Evolutionary conservation across 192 early-diverging fungal genomes (phyloP).

Genomic region (Piromyces finnis): DNA sequence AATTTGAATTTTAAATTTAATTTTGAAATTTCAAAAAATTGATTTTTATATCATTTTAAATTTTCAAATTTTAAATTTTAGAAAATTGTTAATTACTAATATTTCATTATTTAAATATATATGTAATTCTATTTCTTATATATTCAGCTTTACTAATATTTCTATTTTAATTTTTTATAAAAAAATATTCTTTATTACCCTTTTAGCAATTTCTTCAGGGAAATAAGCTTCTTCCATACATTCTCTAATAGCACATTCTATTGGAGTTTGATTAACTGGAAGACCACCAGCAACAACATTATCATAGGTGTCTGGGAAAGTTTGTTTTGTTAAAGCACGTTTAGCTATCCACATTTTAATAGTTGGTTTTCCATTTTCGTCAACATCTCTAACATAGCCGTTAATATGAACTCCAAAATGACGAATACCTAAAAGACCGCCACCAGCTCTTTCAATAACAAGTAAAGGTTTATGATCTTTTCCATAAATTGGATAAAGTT

Average conservation of each 20-base stretch:
- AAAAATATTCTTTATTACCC: neutral
- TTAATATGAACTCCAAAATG: constrained; percentile 85
- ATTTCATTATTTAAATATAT: too few relatives aligned
- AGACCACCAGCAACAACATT: constrained; percentile 67
- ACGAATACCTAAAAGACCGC: constrained; percentile 60
- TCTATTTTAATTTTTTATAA: too few relatives aligned
- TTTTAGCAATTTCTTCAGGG: constrained; percentile 21
- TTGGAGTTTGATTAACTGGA: constrained; percentile 27
- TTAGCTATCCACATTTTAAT: constrained; percentile 77
- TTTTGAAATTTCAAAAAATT: too few relatives aligned
- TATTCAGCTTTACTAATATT: too few relatives aligned
- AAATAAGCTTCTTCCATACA: constrained; percentile 79
- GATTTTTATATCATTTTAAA: too few relatives aligned
- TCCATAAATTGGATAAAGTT: neutral
- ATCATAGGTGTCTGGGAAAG: constrained; percentile 69
- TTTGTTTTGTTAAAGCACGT: constrained; percentile 59
- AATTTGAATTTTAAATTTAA: too few relatives aligned
- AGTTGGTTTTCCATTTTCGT: constrained; percentile 1
- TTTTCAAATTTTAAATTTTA: too few relatives aligned
- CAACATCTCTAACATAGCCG: constrained; percentile 30
- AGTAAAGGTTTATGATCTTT: constrained; percentile 12
- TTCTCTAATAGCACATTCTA: constrained; percentile 64
- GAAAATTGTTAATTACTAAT: too few relatives aligned
- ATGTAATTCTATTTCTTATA: too few relatives aligned
- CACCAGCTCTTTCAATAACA: constrained; percentile 62